phyloP scores from a whole-genome alignment of 2,329 filamentous ascomycete genomes.

The Aspergillus ochraceus region DNA sequence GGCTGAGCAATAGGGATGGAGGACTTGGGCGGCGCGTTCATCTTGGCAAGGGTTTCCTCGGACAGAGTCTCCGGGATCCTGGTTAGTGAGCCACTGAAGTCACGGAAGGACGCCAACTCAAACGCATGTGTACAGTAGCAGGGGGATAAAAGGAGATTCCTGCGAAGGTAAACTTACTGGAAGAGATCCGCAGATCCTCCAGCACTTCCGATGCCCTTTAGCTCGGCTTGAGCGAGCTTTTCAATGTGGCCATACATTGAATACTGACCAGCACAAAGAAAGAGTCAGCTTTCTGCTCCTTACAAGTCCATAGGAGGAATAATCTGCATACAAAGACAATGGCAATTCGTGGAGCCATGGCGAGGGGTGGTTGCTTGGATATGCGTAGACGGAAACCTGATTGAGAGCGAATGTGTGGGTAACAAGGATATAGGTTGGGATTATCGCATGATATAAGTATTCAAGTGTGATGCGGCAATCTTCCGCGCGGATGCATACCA shows the following conservation, averaged over 20 bases:
- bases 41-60: constrained; percentile 79
- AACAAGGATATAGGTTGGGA: too few species aligned
- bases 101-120: too few species aligned
- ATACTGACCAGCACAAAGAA: constrained; percentile 58
- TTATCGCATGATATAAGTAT: too few species aligned
- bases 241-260: constrained; percentile 92
- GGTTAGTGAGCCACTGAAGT: background rate
- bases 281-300: background rate
- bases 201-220: constrained; percentile 82
- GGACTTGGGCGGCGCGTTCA: constrained; percentile 80
- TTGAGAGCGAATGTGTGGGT: too few species aligned
- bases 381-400: too few species aligned
- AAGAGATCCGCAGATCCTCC: constrained; percentile 79
- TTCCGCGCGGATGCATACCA: too few species aligned
- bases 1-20: constrained; percentile 65
- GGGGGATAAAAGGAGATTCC: too few species aligned
- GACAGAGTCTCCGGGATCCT: constrained; percentile 83
- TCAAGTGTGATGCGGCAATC: too few species aligned
- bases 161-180: constrained; percentile 58
- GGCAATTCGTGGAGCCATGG: constrained; percentile 87
- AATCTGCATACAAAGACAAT: constrained; percentile 74
- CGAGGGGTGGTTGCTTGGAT: constrained; percentile 31
- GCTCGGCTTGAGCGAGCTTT: constrained; percentile 83
- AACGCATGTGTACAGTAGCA: background rate
- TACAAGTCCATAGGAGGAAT: too few species aligned